Percentiles rank a stretch among this genome's conserved stretches.
Evolutionary conservation across 441 rosid species (phyloP).

Genomic region (Arabidopsis hybrid): DNA sequence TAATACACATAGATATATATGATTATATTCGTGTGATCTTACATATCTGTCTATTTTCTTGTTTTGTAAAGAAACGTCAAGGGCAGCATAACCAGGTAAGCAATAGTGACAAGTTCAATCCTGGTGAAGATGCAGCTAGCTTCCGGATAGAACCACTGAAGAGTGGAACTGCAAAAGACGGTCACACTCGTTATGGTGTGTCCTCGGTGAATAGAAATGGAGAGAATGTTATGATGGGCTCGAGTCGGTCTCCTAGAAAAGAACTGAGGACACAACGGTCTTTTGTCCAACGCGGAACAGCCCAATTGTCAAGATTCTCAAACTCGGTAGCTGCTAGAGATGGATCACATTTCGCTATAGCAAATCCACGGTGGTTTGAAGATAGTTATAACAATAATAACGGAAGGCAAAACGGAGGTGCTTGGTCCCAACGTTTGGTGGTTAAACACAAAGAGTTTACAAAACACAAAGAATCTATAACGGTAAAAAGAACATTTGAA

Average conservation of each 20-base stretch:
- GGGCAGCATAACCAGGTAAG: conserved; percentile 54
- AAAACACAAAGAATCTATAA: conserved; percentile 47
- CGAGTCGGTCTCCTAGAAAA: conserved; percentile 53
- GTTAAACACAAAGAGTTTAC: conserved; percentile 49
- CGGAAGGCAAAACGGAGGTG: conserved; percentile 48
- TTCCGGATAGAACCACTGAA: conserved; percentile 51
- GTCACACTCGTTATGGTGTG: conserved; percentile 43
- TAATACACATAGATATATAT: neutral
- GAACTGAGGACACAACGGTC: conserved; percentile 61
- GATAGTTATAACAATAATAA: conserved; percentile 42
- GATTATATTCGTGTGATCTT: neutral
- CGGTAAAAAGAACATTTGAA: conserved; percentile 67
- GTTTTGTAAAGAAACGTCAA: conserved; percentile 53
- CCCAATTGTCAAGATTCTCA: conserved; percentile 68
- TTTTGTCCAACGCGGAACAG: conserved; percentile 51
- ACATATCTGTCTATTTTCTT: conserved; percentile 9
- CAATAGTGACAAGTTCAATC: conserved; percentile 51
- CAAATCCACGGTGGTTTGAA: conserved; percentile 80
- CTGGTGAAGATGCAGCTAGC: conserved; percentile 52
- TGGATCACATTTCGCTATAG: conserved; percentile 58
- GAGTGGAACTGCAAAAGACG: conserved; percentile 45
- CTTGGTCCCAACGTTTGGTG: conserved; percentile 62
- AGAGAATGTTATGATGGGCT: conserved; percentile 42
- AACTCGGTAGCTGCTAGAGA: conserved; percentile 84
- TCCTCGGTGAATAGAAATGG: conserved; percentile 47